phyloP scores from a whole-genome alignment of 1,139 yeast species.

The Taiozyma onychis region DNA sequence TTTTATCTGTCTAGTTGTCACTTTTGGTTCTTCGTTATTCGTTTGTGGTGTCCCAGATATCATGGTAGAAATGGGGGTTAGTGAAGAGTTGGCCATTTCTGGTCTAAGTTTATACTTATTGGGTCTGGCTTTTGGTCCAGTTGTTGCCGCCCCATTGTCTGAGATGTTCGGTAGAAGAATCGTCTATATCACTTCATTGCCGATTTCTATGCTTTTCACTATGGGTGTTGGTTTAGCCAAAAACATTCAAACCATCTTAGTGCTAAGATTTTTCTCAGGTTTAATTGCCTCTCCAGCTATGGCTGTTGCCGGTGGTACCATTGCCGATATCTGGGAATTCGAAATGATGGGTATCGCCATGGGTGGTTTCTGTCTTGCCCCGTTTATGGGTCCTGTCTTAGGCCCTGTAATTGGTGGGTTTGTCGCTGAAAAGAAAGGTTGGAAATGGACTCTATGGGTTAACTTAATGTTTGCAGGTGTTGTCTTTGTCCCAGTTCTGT shows the following conservation, averaged over 20 bases:
- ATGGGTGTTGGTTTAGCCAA: constrained; percentile 69
- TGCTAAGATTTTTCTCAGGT: constrained; percentile 76
- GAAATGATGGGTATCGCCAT: constrained; percentile 62
- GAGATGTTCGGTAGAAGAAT: constrained; percentile 69
- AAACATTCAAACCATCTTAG: constrained; percentile 53
- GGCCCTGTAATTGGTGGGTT: constrained; percentile 84
- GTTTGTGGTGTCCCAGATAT: constrained; percentile 58
- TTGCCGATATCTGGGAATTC: constrained; percentile 71
- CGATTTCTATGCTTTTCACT: constrained; percentile 64
- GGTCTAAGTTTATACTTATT: constrained; percentile 68
- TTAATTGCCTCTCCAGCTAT: constrained; percentile 78
- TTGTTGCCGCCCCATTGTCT: constrained; percentile 70
- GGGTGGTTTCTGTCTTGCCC: constrained; percentile 64
- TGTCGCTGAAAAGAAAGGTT: constrained; percentile 59
- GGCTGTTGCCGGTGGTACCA: constrained; percentile 83
- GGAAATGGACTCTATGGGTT: constrained; percentile 82
- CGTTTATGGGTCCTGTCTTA: constrained; percentile 74
- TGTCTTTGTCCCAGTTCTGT: constrained; percentile 48
- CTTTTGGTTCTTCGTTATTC: constrained; percentile 66
- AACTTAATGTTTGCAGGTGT: constrained; percentile 66
- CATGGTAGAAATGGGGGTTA: constrained; percentile 38
- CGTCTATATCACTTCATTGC: constrained; percentile 54
- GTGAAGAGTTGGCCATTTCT: constrained; percentile 53
- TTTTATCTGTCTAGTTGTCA: constrained; percentile 55
- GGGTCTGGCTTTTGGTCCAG: constrained; percentile 71